Conservation (phyloP, 331 rosid species). For the Prunus yedoensis region DNA sequence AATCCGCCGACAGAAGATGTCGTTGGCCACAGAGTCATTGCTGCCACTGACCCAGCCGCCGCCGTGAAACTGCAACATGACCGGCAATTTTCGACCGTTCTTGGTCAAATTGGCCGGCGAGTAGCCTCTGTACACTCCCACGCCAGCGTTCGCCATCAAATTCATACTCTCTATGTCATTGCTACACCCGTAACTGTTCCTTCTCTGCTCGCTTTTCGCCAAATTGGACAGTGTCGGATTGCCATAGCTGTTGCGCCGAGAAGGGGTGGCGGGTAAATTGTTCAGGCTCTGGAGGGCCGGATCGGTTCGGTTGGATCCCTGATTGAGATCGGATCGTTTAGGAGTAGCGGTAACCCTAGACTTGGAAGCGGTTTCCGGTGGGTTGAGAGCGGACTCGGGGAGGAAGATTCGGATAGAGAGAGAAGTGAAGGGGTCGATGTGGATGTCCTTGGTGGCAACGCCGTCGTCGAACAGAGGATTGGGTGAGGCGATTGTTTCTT, state of each 20-base stretch:
- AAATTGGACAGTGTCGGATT: slow-evolving; percentile 23
- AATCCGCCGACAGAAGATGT: slow-evolving; percentile 71
- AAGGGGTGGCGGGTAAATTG: slow-evolving; percentile 4
- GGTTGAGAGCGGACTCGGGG: slow-evolving; percentile 63
- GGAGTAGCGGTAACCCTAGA: slow-evolving; percentile 22
- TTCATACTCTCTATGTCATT: slow-evolving; percentile 59
- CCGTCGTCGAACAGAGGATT: slow-evolving; percentile 73
- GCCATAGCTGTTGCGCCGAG: slow-evolving; percentile 59
- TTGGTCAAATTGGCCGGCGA: slow-evolving; percentile 39
- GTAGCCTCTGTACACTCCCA: slow-evolving; percentile 71
- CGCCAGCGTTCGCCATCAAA: slow-evolving; percentile 37
- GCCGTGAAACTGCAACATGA: slow-evolving; percentile 89
- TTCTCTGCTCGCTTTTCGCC: slow-evolving; percentile 21
- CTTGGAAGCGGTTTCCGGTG: slow-evolving; percentile 51
- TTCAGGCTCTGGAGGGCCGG: slow-evolving; percentile 17
- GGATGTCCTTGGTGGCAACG: slow-evolving; percentile 80
- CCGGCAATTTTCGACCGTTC: slow-evolving; percentile 57
- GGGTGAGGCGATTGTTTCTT: slow-evolving; percentile 54
- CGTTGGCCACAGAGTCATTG: slow-evolving; percentile 76
- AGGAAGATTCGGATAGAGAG: slow-evolving; percentile 76
- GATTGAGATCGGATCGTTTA: slow-evolving; percentile 29
- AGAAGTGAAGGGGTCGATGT: slow-evolving; percentile 67
- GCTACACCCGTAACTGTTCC: slow-evolving; percentile 48
- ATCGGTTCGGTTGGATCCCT: slow-evolving; percentile 21
- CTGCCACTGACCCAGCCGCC: slow-evolving; percentile 99